A percentile compares a stretch with the other conserved stretches of the same genome.
Conservation (phyloP, 306 rosid species). For the Citrullus colocynthis region DNA sequence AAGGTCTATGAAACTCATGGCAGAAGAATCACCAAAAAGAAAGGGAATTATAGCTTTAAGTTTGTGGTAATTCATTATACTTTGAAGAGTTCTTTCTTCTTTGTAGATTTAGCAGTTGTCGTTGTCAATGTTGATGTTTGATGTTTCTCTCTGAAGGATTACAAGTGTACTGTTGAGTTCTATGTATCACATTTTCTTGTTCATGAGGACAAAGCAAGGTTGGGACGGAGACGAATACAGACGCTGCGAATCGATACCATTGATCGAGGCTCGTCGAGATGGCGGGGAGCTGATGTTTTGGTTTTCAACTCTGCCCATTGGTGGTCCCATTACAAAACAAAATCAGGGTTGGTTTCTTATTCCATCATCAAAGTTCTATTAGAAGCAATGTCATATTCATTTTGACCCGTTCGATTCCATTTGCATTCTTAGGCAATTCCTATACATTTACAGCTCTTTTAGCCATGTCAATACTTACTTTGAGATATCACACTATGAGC, state of each 20-base stretch:
- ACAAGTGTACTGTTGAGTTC: constrained; percentile 75
- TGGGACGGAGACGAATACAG: constrained; percentile 57
- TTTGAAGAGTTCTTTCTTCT: constrained; percentile 8
- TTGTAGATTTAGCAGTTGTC: background rate
- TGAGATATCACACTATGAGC: background rate
- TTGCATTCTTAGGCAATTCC: background rate
- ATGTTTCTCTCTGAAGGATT: constrained; percentile 41
- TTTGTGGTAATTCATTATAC: constrained; percentile 57
- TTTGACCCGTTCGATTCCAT: background rate
- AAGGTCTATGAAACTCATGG: constrained; percentile 69
- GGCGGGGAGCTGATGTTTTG: constrained; percentile 87
- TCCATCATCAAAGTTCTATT: background rate
- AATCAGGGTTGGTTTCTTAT: constrained; percentile 63
- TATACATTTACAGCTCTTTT: background rate
- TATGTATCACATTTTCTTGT: constrained; percentile 72
- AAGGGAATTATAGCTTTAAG: constrained; percentile 72
- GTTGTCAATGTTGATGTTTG: background rate
- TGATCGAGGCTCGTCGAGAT: constrained; percentile 78
- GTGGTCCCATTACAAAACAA: constrained; percentile 94
- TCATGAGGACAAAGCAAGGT: constrained; percentile 71
- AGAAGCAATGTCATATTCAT: background rate
- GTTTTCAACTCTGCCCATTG: constrained; percentile 92
- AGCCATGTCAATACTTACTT: background rate
- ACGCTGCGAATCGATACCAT: constrained; percentile 66
- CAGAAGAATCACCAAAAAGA: constrained; percentile 66